Percentiles rank a stretch among this genome's conserved stretches.
phyloP scores from a whole-genome alignment of 495 filamentous ascomycete species.

The Sordaria brevicollis region DNA sequence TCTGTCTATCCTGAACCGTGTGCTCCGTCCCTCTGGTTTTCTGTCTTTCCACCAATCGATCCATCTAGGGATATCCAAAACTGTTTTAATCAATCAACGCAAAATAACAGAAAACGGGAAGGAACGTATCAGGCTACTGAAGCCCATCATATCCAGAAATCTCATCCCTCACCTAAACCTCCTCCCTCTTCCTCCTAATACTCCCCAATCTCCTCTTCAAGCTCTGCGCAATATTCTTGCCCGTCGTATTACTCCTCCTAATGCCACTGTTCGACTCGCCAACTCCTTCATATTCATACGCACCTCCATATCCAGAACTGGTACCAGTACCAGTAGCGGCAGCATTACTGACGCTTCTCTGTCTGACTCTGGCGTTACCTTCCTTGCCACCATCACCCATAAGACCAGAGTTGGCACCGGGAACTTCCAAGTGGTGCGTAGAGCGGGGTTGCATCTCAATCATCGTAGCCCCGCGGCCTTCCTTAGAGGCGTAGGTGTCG shows the following conservation, averaged over 20 bases:
- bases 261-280: background rate
- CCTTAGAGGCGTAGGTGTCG: constrained; percentile 8
- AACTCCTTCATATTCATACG: background rate
- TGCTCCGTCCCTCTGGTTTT: no score
- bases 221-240: constrained; percentile 28
- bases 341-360: constrained; percentile 25
- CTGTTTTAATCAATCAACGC: background rate
- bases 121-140: background rate
- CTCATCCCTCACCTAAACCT: background rate
- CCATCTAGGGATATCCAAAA: background rate
- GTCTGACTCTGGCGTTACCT: constrained; percentile 4
- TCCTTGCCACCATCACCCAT: constrained; percentile 1
- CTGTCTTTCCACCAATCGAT: background rate
- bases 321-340: background rate
- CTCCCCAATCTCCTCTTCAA: constrained; percentile 39
- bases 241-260: constrained; percentile 25
- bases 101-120: background rate
- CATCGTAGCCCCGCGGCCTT: background rate
- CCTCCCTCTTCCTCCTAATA: constrained; percentile 23
- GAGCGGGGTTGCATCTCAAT: constrained; percentile 30
- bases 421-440: background rate
- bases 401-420: background rate
- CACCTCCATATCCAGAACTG: no score
- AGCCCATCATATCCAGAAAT: background rate
- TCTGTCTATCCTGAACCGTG: background rate